A percentile compares a stretch with the other conserved stretches of the same genome.
Evolutionary conservation across 2,329 filamentous ascomycete species (phyloP).

Genomic region (Onygena corvina): DNA sequence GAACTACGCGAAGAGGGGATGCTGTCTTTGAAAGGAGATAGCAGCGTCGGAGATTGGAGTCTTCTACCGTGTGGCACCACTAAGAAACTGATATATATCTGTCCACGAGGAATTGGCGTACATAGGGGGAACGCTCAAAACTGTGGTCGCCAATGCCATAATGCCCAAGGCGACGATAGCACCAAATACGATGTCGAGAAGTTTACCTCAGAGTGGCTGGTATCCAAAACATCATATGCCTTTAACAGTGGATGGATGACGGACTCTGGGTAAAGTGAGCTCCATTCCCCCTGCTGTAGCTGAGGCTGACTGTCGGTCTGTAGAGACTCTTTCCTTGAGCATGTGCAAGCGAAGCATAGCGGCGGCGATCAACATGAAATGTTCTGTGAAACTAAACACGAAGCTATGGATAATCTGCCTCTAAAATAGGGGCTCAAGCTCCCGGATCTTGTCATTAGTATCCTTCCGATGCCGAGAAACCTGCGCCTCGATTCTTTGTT

Average conservation of each 20-base stretch:
- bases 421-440: no score
- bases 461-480: no score
- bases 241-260: slow-evolving; percentile 10
- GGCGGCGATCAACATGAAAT: no score
- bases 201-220: neutral
- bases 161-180: neutral
- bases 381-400: no score
- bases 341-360: neutral
- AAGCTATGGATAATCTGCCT: no score
- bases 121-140: slow-evolving; percentile 2
- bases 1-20: neutral
- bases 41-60: neutral
- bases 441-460: no score
- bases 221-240: neutral
- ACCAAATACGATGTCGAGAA: slow-evolving; percentile 2
- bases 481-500: no score
- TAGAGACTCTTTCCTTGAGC: neutral
- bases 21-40: neutral
- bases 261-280: slow-evolving; percentile 9
- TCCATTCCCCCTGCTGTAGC: neutral
- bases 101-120: slow-evolving; percentile 9
- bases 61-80: neutral
- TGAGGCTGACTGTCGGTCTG: neutral
- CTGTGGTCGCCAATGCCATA: slow-evolving; percentile 11
- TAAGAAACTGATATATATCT: slow-evolving; percentile 7